phyloP scores from a whole-genome alignment of 2,329 filamentous ascomycete species.

The Aspergillus sp. region DNA sequence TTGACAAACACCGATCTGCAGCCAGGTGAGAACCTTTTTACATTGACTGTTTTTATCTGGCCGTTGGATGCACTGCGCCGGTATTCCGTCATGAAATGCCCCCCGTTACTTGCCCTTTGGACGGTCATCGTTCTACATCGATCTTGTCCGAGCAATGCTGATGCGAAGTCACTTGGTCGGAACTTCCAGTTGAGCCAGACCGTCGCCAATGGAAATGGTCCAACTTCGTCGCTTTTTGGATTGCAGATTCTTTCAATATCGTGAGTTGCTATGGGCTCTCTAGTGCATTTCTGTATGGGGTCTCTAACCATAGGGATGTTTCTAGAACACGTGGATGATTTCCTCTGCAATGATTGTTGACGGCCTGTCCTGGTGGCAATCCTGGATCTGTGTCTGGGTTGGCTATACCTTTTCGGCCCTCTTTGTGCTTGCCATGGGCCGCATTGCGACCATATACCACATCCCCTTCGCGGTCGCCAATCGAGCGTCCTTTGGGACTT shows the following conservation, averaged over 20 bases:
- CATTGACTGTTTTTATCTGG: neutral
- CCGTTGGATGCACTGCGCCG: too few relatives aligned
- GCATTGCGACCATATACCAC: constrained; percentile 79
- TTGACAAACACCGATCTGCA: constrained; percentile 77
- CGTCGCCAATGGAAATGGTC: constrained; percentile 75
- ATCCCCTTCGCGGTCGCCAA: constrained; percentile 78
- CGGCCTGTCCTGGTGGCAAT: constrained; percentile 85
- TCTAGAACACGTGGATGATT: constrained; percentile 83
- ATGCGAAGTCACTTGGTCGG: neutral
- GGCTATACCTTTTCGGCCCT: constrained; percentile 68
- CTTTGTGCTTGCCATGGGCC: constrained; percentile 48
- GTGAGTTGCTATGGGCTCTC: constrained; percentile 23
- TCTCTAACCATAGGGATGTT: constrained; percentile 4
- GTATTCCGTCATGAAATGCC: too few relatives aligned
- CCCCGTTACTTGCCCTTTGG: too few relatives aligned
- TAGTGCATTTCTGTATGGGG: neutral
- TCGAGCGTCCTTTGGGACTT: constrained; percentile 75
- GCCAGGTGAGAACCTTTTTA: constrained; percentile 34
- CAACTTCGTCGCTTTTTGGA: constrained; percentile 86
- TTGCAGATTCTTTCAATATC: constrained; percentile 78
- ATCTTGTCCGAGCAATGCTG: too few relatives aligned
- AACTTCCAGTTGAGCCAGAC: constrained; percentile 61
- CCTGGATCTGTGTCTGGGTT: constrained; percentile 75
- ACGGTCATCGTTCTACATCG: too few relatives aligned
- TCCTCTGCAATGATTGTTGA: constrained; percentile 69